Base-by-base conservation (phyloP, 2,329 filamentous ascomycete species). In the Mycosphaerella arachidis region DNA sequence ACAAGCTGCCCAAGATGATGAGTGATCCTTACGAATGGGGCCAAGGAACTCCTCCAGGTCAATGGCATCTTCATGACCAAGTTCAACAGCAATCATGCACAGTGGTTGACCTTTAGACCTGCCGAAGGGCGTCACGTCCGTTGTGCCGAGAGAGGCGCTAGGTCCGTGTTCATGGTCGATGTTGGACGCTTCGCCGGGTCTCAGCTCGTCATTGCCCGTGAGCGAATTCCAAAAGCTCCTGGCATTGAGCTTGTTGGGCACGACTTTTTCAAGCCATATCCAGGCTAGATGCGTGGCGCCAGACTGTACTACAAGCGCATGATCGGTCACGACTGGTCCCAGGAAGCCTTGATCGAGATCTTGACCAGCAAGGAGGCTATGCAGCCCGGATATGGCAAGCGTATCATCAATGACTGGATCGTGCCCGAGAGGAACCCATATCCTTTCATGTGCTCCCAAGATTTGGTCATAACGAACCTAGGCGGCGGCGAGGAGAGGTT, bases 221-320 rank as follows among this genome's bases (percentile, higher is more conserved):
- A 43, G 37, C 43, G 48, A n/a, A 50, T 48, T n/a, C 56, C 56
- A 8, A n/a, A 48, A 7, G 56, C 56, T 8, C 56, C 56, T 24
- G 56, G 56, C 5, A 53, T 70, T 35, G 62, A 67, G 48, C 57
- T 48, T 35, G 53, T 61, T 29, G 56, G 55, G 18, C 73, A 74
- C 56, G 72, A 75, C 52, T 70, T 75, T 45, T 72, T 71, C 58
- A 71, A 68, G 0, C 64, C 70, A 7, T 71, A 73, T 51, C 64
- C 65, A 9, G 63, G 73, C 5, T 53, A 69, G 30, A 56, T 62
- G 33, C 46, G 43, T 18, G 63, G 57, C 18, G 70, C 70, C 3
- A 53, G 68, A 7, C 63, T 62, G 1, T 72, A 72, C 52, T 70
- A 63, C 57, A 56, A 73, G 53, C 67, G 68, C 48, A 63, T 63